A percentile compares a stretch with the other conserved stretches of the same genome.
These are phyloP conservation scores for Penicillium digitatum DNA, from an alignment of 2,329 filamentous ascomycete genomes.

Conservation along the genomic window DNA sequence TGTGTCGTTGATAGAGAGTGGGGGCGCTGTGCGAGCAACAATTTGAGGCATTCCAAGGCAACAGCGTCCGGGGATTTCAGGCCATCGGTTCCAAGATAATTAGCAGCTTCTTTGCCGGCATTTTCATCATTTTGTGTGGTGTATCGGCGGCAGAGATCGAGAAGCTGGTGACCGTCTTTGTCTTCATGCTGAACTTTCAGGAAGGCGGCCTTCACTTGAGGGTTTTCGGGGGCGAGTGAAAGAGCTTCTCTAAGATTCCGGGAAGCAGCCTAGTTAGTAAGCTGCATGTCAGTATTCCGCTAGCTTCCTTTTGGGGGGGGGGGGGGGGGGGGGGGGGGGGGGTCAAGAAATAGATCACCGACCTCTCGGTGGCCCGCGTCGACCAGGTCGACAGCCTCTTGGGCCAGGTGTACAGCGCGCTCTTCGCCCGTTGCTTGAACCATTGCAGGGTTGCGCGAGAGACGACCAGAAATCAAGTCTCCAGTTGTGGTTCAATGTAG, in stretches of 20 bases:
- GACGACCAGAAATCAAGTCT: not conserved
- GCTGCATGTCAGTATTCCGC: not conserved
- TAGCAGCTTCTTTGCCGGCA: conserved; percentile 44
- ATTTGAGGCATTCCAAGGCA: conserved; percentile 43
- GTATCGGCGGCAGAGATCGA: conserved; percentile 45
- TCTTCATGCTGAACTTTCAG: conserved; percentile 44
- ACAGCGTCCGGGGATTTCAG: conserved; percentile 42
- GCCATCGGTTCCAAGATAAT: conserved; percentile 44
- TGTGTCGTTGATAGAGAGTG: conserved; percentile 38
- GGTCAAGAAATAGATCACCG: conserved; percentile 12
- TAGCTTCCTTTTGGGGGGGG: not conserved
- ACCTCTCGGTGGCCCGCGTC: conserved; percentile 47
- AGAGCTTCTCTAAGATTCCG: conserved; percentile 49
- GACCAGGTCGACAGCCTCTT: conserved; percentile 46
- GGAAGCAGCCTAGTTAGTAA: conserved; percentile 40
- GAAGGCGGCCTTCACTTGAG: conserved; percentile 45
- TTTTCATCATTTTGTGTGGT: conserved; percentile 39
- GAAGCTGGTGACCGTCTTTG: conserved; percentile 41
- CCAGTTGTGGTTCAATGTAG: not conserved
- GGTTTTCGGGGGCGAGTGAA: conserved; percentile 44
- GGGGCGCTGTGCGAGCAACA: conserved; percentile 39
- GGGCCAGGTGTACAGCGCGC: conserved; percentile 45
- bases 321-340: not conserved
- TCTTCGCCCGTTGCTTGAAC: conserved; percentile 43
- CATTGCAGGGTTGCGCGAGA: conserved; percentile 35